Evolutionary conservation across 2,329 filamentous ascomycete genomes (phyloP), one percentile per base, ranked within the genome.

Genomic region (Scolecobasidium constrictum): DNA sequence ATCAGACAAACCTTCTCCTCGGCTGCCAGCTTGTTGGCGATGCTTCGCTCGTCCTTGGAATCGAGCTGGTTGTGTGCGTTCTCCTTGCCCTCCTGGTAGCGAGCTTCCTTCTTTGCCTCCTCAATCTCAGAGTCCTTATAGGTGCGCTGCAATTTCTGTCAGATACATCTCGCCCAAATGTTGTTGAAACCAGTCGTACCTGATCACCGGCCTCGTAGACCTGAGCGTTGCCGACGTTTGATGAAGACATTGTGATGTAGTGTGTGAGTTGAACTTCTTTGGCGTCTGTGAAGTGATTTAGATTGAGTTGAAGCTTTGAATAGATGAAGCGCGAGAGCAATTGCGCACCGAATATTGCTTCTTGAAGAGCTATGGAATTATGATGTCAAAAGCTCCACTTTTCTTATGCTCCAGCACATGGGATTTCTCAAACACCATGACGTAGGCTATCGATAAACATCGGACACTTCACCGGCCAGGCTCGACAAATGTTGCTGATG

Each of bases 181-280:
- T 36, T n/a, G 21, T 40, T 23, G 17, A 38, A 21, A 37, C 18
- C 36, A 26, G 3, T 21, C 49, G 15, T 52, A 63, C 60, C 62
- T 92, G 84, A 64, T 92, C 84, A 46, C 78, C 81, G 45, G 72
- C 79, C 65, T 88, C 82, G 65, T 92, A 88, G 58, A 86, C 65
- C 47, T 63, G 59, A 49, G 64, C 54, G 59, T 67, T 71, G 52
- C 84, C 85, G 57, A 90, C 82, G 57, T 69, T 81, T 45, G 81
- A 84, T 44, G 61, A 65, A 53, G 65, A 68, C 68, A 73, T 71
- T 52, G 43, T 69, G 51, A 45, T 41, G 38, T 21, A 40, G 21
- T 18, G 21, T 26, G 12, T 16, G 20, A 3, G n/a, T 31, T n/a
- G 26, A 31, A 15, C 9, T 31, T 31, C 15, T 31, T n/a, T 31